Conservation (phyloP, 495 filamentous ascomycete genomes). For the Xylona heveae region DNA sequence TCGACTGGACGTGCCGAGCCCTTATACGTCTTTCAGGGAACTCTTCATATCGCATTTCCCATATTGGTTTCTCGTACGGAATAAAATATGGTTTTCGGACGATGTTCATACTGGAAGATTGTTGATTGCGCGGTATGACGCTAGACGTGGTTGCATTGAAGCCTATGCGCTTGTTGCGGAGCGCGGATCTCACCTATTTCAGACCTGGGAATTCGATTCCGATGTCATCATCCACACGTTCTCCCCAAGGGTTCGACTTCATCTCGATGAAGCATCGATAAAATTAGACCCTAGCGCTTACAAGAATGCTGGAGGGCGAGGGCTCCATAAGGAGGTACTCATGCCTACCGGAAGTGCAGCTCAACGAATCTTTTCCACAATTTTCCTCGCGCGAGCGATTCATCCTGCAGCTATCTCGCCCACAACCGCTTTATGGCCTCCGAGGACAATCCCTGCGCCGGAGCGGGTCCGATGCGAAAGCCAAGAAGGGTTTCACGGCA, state of each 20-base stretch:
- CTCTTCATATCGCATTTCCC: conserved; percentile 57
- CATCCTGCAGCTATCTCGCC: conserved; percentile 14
- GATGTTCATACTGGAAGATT: conserved; percentile 43
- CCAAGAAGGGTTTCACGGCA: conserved; percentile 15
- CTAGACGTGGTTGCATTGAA: conserved; percentile 51
- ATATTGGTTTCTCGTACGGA: conserved; percentile 61
- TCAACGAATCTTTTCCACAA: conserved; percentile 20
- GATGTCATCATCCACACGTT: conserved; percentile 59
- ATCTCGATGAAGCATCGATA: conserved; percentile 48
- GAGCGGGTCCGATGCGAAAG: conserved; percentile 28
- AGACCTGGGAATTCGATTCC: conserved; percentile 39
- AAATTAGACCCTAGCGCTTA: conserved; percentile 21
- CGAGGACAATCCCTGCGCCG: conserved; percentile 38
- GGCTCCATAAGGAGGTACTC: conserved; percentile 19
- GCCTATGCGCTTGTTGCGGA: conserved; percentile 56
- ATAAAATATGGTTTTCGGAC: conserved; percentile 78
- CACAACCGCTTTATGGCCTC: conserved; percentile 49
- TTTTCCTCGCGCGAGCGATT: conserved; percentile 22
- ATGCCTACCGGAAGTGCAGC: conserved; percentile 25
- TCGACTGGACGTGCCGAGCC: conserved; percentile 20
- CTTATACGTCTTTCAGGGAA: conserved; percentile 37
- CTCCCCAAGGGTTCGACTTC: conserved; percentile 41
- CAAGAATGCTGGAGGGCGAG: conserved; percentile 14
- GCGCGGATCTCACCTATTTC: conserved; percentile 24
- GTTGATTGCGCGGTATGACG: conserved; percentile 52